phyloP scores from a whole-genome alignment of 345 rosid species.

The Passiflora organensis region DNA sequence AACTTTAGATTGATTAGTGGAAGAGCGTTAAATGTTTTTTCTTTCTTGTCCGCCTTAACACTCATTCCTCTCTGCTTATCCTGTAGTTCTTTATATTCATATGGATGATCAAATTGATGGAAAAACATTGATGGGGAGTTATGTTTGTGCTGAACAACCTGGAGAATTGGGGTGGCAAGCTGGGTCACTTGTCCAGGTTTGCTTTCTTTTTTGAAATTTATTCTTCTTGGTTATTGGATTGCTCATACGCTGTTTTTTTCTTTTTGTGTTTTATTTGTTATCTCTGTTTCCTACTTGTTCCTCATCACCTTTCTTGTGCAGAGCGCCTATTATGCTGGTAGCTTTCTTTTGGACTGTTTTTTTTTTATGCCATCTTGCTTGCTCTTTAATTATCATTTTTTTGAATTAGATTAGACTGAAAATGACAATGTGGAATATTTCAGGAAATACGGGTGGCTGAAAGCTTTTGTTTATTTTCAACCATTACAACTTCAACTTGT shows the following conservation, averaged over 20 bases:
- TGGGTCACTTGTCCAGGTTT: constrained; percentile 93
- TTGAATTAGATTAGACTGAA: neutral
- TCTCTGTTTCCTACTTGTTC: constrained; percentile 7
- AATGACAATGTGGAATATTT: constrained; percentile 12
- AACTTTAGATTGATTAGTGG: too few relatives aligned
- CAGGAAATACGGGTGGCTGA: constrained; percentile 85
- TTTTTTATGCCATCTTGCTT: too few relatives aligned
- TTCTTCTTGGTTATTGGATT: constrained; percentile 7
- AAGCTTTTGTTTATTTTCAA: constrained; percentile 77
- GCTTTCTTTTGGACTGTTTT: neutral
- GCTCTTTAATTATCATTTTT: neutral
- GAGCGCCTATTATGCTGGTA: neutral
- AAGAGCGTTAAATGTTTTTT: too few relatives aligned
- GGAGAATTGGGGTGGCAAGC: constrained; percentile 99
- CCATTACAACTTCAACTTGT: constrained; percentile 49
- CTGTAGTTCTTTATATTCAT: constrained; percentile 63
- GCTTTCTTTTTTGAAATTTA: constrained; percentile 10
- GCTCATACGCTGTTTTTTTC: neutral
- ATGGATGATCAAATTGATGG: constrained; percentile 99
- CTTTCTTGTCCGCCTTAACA: neutral
- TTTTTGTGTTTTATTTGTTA: neutral
- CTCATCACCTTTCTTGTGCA: neutral
- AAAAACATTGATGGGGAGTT: constrained; percentile 82
- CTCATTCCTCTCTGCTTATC: neutral
- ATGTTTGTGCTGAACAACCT: constrained; percentile 90